Conservation (phyloP, 768 basidiomycete genomes). For the Holtermannia corniformis region DNA sequence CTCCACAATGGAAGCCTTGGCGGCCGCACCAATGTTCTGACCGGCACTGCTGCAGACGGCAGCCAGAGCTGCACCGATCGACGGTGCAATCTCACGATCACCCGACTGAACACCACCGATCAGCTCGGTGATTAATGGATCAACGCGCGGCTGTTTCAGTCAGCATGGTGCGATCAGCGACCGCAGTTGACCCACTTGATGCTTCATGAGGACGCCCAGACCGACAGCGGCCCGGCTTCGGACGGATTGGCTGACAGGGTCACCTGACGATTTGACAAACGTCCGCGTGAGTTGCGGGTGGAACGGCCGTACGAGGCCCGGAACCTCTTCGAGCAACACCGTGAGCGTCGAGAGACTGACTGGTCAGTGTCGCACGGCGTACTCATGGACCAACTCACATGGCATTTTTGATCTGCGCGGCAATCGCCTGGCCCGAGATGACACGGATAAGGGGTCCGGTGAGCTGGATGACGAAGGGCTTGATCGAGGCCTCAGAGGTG, state of each 20-base stretch:
- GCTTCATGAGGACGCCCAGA: slow-evolving; percentile 79
- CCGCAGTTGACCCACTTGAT: slow-evolving; percentile 39
- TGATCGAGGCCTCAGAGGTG: slow-evolving; percentile 75
- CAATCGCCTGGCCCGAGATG: slow-evolving; percentile 64
- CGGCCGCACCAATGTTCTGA: slow-evolving; percentile 66
- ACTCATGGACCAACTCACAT: slow-evolving; percentile 45
- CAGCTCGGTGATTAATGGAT: slow-evolving; percentile 88
- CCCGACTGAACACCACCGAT: slow-evolving; percentile 42
- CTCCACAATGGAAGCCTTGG: slow-evolving; percentile 62
- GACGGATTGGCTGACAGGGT: slow-evolving; percentile 65
- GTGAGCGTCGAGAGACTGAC: slow-evolving; percentile 61
- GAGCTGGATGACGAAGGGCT: slow-evolving; percentile 89
- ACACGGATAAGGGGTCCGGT: slow-evolving; percentile 94
- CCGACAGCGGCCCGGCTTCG: slow-evolving; percentile 73
- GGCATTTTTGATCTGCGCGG: slow-evolving; percentile 84
- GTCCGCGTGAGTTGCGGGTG: slow-evolving; percentile 96
- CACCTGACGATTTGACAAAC: slow-evolving; percentile 84
- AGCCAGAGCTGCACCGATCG: slow-evolving; percentile 66
- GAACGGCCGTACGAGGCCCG: slow-evolving; percentile 87
- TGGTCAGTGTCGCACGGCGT: slow-evolving; percentile 2
- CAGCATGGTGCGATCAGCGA: not conserved
- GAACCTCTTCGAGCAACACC: slow-evolving; percentile 75
- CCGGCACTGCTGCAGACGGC: slow-evolving; percentile 62
- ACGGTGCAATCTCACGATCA: slow-evolving; percentile 64
- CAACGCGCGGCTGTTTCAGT: slow-evolving; percentile 62